A percentile compares a stretch with the other conserved stretches of the same genome.
phyloP scores from a whole-genome alignment of 1,284 basidiomycete species.

The Cryptococcus hybrid region DNA sequence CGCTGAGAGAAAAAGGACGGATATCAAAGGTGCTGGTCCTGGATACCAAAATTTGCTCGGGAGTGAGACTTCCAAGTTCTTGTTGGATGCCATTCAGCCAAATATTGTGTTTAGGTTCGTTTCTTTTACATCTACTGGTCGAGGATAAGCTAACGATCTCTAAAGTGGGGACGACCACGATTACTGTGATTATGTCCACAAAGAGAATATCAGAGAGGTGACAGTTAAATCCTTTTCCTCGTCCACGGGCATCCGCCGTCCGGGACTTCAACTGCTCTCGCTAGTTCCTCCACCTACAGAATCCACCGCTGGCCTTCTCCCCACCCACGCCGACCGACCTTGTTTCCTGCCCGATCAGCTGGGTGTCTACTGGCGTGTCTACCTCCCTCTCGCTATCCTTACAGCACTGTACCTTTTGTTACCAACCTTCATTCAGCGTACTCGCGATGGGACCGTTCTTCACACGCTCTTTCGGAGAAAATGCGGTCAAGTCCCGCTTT shows the following conservation, averaged over 20 bases:
- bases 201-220: conserved; percentile 60
- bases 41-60: conserved; percentile 80
- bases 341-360: conserved; percentile 70
- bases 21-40: conserved; percentile 68
- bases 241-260: conserved; percentile 67
- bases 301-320: conserved; percentile 15
- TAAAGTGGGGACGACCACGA: conserved; percentile 82
- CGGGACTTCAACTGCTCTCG: conserved; percentile 83
- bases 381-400: conserved; percentile 58
- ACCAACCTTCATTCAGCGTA: conserved; percentile 42
- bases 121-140: too few relatives aligned
- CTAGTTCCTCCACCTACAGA: conserved; percentile 55
- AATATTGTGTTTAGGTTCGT: conserved; percentile 66
- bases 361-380: conserved; percentile 60
- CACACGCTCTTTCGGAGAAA: conserved; percentile 16
- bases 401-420: conserved; percentile 46
- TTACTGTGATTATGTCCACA: conserved; percentile 73
- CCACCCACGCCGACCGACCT: conserved; percentile 55
- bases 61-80: conserved; percentile 66
- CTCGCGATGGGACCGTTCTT: conserved; percentile 18
- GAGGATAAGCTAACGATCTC: background rate
- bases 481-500: conserved; percentile 16
- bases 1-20: conserved; percentile 65
- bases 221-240: conserved; percentile 82
- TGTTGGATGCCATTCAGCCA: conserved; percentile 66